Conservation (phyloP, 345 rosid genomes). For the Camelina laxa region DNA sequence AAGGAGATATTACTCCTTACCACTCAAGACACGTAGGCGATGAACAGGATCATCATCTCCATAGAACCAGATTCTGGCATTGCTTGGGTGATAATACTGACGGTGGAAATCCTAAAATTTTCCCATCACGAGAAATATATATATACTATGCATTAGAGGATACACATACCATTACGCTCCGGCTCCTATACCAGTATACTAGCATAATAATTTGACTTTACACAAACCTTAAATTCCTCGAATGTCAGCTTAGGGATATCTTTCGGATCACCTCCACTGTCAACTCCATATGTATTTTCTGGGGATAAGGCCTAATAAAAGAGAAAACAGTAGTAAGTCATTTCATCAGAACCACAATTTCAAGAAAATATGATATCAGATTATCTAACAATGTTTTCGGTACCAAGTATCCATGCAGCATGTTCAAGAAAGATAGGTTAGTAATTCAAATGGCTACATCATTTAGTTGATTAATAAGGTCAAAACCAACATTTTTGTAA, state of each 20-base stretch:
- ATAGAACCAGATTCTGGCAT: constrained; percentile 95
- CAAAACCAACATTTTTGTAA: background rate
- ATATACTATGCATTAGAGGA: background rate
- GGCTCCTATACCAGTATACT: constrained; percentile 2
- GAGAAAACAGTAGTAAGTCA: background rate
- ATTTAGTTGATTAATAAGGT: constrained; percentile 21
- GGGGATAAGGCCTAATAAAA: constrained; percentile 77
- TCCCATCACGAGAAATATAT: constrained; percentile 12
- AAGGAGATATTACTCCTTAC: constrained; percentile 48
- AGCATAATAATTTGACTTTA: constrained; percentile 15
- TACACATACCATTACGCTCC: background rate
- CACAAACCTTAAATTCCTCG: constrained; percentile 74
- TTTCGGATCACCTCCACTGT: constrained; percentile 97
- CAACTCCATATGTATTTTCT: constrained; percentile 90
- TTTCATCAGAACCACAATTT: constrained; percentile 8
- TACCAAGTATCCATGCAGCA: background rate
- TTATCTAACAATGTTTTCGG: constrained; percentile 5
- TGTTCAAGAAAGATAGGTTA: constrained; percentile 12
- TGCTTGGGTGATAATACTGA: constrained; percentile 91
- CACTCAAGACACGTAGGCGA: constrained; percentile 78
- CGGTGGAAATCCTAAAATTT: constrained; percentile 78
- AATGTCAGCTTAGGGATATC: constrained; percentile 85
- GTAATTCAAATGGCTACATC: constrained; percentile 12
- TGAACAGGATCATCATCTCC: constrained; percentile 89
- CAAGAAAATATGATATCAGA: background rate